A percentile compares a stretch with the other conserved stretches of the same genome.
These are phyloP conservation scores for Leishmania guyanensis DNA, from an alignment of 208 protist species.

Conservation along the genomic window DNA sequence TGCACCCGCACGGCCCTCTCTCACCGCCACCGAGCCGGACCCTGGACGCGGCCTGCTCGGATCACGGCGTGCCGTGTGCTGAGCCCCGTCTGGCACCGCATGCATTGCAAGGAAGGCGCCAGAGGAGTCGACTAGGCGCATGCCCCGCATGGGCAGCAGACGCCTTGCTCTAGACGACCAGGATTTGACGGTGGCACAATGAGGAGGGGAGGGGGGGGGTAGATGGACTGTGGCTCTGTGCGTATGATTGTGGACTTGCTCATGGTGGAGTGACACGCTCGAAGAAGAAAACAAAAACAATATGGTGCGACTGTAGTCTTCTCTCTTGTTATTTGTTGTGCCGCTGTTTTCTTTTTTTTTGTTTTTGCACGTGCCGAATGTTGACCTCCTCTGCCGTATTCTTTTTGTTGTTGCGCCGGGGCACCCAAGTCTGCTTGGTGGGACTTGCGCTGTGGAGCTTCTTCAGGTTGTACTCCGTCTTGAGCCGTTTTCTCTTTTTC, in stretches of 20 bases:
- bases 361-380: background rate
- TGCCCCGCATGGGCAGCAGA: background rate
- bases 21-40: background rate
- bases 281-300: background rate
- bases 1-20: background rate
- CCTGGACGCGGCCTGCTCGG: background rate
- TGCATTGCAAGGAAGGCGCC: background rate
- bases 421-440: too few species aligned
- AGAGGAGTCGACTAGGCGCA: background rate
- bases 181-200: too few species aligned
- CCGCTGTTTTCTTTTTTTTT: background rate
- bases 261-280: background rate
- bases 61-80: background rate
- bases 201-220: background rate
- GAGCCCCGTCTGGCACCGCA: too few species aligned
- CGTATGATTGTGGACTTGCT: background rate
- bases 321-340: background rate
- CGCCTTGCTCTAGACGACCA: background rate
- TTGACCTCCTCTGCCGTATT: background rate
- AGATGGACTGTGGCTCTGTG: background rate
- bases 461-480: background rate
- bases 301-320: background rate
- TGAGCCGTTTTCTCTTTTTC: constrained; percentile 1
- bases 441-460: too few species aligned
- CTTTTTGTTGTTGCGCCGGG: background rate